Evolutionary conservation across 768 basidiomycete genomes (phyloP).

Genomic region (Dacryopinax spathularia): DNA sequence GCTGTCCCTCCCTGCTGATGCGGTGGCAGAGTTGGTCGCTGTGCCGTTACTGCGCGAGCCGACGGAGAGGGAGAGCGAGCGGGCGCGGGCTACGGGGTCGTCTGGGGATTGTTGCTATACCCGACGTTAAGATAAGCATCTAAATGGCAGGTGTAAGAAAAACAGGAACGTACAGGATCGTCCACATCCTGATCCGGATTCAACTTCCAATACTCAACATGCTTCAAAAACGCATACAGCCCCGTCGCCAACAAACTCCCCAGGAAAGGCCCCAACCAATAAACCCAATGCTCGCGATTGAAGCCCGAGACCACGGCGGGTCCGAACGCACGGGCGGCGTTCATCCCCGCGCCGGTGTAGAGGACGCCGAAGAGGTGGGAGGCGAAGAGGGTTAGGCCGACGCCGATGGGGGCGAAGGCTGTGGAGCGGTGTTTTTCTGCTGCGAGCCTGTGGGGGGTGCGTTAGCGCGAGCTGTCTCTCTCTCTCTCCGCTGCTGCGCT

Average conservation of each 20-base stretch:
- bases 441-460: conserved; percentile 33
- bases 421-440: conserved; percentile 54
- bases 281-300: conserved; percentile 46
- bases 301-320: conserved; percentile 56
- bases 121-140: not conserved
- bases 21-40: too few relatives aligned
- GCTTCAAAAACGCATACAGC: conserved; percentile 28
- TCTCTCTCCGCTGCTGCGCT: too few relatives aligned
- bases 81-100: not conserved
- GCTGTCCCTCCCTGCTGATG: too few relatives aligned
- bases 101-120: not conserved
- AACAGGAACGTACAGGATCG: conserved; percentile 18
- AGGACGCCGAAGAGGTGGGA: conserved; percentile 48
- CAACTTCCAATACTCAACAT: conserved; percentile 36
- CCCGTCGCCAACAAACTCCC: conserved; percentile 47
- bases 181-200: conserved; percentile 36
- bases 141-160: not conserved
- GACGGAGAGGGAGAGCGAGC: not conserved
- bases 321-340: conserved; percentile 55
- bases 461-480: too few relatives aligned
- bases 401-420: conserved; percentile 55
- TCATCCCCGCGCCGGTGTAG: conserved; percentile 55
- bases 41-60: not conserved
- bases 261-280: conserved; percentile 57
- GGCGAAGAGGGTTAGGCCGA: conserved; percentile 50